Evolutionary conservation across 805 yeast genomes (phyloP).

Genomic region (Candida vaughaniae): DNA sequence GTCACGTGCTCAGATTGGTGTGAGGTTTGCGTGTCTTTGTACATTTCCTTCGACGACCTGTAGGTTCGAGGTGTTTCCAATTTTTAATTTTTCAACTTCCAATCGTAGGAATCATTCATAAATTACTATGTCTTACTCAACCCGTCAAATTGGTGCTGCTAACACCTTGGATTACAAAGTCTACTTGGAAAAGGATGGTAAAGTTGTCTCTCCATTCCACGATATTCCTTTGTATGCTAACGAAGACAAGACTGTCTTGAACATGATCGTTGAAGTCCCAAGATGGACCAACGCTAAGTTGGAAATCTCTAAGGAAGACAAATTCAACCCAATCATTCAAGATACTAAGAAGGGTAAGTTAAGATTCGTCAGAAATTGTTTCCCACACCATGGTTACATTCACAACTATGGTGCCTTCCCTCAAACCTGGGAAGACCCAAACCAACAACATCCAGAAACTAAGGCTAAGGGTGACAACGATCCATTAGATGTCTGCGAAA

Average conservation of each 20-base stretch:
- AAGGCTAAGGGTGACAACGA: slow-evolving; percentile 82
- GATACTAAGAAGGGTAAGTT: slow-evolving; percentile 97
- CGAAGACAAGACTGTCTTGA: slow-evolving; percentile 76
- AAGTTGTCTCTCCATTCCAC: slow-evolving; percentile 94
- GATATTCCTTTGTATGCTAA: slow-evolving; percentile 77
- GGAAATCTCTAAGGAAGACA: slow-evolving; percentile 83
- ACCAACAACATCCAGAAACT: slow-evolving; percentile 64
- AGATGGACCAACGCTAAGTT: slow-evolving; percentile 98
- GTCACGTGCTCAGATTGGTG: slow-evolving; percentile 6
- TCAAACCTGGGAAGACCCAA: slow-evolving; percentile 81
- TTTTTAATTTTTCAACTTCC: neutral
- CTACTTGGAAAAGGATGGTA: slow-evolving; percentile 88
- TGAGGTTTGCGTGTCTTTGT: neutral
- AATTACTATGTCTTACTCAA: slow-evolving; percentile 63
- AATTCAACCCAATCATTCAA: slow-evolving; percentile 91
- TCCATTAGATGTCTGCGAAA: slow-evolving; percentile 73
- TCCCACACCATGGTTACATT: slow-evolving; percentile 98
- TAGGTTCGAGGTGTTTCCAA: neutral
- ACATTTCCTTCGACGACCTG: slow-evolving; percentile 1
- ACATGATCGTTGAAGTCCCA: slow-evolving; percentile 94
- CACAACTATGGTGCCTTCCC: slow-evolving; percentile 99
- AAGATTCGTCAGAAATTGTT: slow-evolving; percentile 94
- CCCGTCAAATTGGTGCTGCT: slow-evolving; percentile 94
- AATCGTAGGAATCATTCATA: too few species aligned
- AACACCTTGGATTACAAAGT: slow-evolving; percentile 93